Evolutionary conservation across 352 stramenopile species (phyloP).

Genomic region (Plasmopara muralis): DNA sequence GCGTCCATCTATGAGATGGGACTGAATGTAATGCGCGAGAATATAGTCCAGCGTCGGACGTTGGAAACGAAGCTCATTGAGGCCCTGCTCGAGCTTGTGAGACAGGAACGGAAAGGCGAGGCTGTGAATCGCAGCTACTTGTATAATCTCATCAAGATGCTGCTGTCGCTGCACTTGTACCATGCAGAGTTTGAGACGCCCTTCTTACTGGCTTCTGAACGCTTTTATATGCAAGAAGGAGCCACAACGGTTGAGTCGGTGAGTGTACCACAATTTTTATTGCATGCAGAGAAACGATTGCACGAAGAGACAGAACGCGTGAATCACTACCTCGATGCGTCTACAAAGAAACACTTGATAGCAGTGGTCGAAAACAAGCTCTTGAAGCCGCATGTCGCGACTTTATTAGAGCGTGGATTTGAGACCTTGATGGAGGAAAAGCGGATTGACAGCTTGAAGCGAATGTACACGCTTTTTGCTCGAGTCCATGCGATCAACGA

Average conservation of each 20-base stretch:
- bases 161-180: constrained; percentile 82
- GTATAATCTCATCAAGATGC: constrained; percentile 78
- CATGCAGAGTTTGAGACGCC: constrained; percentile 77
- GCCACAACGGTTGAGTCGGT: constrained; percentile 41
- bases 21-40: constrained; percentile 58
- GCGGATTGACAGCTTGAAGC: constrained; percentile 76
- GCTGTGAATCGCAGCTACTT: constrained; percentile 78
- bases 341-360: constrained; percentile 67
- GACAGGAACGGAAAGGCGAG: constrained; percentile 83
- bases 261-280: constrained; percentile 80
- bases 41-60: constrained; percentile 43
- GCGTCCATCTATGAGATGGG: constrained; percentile 90
- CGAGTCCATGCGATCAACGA: constrained; percentile 67
- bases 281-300: constrained; percentile 84
- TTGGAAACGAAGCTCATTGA: constrained; percentile 69
- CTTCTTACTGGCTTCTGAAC: constrained; percentile 81
- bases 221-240: constrained; percentile 85
- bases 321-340: constrained; percentile 65
- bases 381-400: constrained; percentile 73
- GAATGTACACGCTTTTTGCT: constrained; percentile 80
- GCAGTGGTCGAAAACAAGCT: constrained; percentile 76
- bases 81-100: constrained; percentile 75
- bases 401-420: constrained; percentile 83
- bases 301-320: constrained; percentile 74
- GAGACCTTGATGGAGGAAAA: constrained; percentile 78